Conservation (phyloP, 75 land plant genomes). For the Ceratopteris richardii region DNA sequence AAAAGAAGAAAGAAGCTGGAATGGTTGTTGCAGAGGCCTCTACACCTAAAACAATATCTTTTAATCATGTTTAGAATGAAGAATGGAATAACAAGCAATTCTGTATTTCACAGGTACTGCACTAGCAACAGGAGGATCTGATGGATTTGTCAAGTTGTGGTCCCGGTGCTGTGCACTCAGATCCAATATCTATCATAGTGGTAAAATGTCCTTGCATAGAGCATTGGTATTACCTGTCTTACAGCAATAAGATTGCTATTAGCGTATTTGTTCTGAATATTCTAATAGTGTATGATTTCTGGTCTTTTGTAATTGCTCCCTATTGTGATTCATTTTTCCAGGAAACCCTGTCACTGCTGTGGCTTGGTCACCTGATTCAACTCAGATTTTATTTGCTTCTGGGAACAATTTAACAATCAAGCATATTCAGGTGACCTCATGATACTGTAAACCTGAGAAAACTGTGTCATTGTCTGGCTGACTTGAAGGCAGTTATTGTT, state of each 20-base stretch:
- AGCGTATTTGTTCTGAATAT: neutral
- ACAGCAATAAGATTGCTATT: too few species aligned
- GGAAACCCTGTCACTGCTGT: conserved; percentile 27
- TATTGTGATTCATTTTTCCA: too few species aligned
- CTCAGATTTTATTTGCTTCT: conserved; percentile 20
- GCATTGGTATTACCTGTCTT: too few species aligned
- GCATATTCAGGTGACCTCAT: conserved; percentile 16
- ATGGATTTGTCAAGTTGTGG: conserved; percentile 35
- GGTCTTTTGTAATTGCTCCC: neutral
- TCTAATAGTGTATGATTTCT: neutral
- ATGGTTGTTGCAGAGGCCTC: too few species aligned
- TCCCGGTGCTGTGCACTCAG: conserved; percentile 31
- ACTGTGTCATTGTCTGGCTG: neutral
- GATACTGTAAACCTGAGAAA: neutral
- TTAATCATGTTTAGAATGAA: too few species aligned
- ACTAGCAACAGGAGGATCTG: conserved; percentile 35
- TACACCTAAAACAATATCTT: too few species aligned
- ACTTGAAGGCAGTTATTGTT: neutral
- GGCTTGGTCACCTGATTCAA: conserved; percentile 33
- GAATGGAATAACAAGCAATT: too few species aligned
- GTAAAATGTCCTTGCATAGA: too few species aligned
- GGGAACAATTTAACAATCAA: conserved; percentile 19
- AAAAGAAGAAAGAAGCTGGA: too few species aligned
- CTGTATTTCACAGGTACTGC: conserved; percentile 39
- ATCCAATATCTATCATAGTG: conserved; percentile 20